Evolutionary conservation across 2,329 filamentous ascomycete genomes (phyloP), one percentile per base, ranked within the genome.

Genomic region (Talaromyces sp.): DNA sequence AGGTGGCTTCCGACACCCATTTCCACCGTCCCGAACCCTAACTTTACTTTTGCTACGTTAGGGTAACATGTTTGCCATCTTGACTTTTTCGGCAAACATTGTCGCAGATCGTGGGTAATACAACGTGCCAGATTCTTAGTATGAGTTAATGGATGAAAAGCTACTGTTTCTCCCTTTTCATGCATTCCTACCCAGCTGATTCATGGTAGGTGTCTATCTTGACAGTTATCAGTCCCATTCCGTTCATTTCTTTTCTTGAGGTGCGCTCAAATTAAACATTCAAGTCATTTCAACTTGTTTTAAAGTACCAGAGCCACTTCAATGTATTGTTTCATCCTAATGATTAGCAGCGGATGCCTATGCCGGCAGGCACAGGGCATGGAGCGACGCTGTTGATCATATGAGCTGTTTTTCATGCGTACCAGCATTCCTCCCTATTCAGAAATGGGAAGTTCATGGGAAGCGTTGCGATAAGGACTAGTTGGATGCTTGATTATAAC

Each of bases 151-250:
- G n/a, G n/a, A n/a, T n/a, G n/a, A n/a, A n/a, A n/a, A n/a, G n/a
- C n/a, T n/a, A n/a, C n/a, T 33, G 8, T 21, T 19, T 21, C 28
- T 17, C 28, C 33, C 5, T 21, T 45, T 39, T 40, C 25, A 56
- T 50, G 54, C 54, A 56, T 56, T 56, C 54, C 54, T 56, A 15
- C 54, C 54, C 35, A 19, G 50, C 15, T 48, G 28, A 4, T 21
- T 35, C 4, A 19, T 21, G 17, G 25, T 33, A 35, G 10, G 17
- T 48, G 11, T 28, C 13, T 17, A 28, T 17, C 13, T 45, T n/a
- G 22, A 28, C 22, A 28, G 21, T n/a, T n/a, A 22, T 28, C 28
- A 21, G 45, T 48, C 19, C 8, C 35, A 39, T 39, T 52, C 35
- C 48, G 22, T 5, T 25, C 33, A 15, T 52, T 25, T n/a, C 19